Base-by-base conservation (phyloP, 108 stramenopile genomes). In the Ochromonas danica region DNA sequence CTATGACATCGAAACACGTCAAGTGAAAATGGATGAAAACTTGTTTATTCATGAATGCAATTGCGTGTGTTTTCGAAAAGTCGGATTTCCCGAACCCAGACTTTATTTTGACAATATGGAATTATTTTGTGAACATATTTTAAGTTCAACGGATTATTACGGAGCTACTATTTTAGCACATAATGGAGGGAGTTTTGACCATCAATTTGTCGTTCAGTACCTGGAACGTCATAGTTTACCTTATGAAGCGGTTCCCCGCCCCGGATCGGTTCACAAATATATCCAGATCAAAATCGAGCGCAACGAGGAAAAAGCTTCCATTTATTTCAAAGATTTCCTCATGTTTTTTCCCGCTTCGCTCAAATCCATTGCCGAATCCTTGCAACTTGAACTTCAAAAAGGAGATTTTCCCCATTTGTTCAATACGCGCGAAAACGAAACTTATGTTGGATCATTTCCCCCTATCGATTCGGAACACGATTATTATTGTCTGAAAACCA, bases 61-160 rank as follows among this genome's bases (percentile, higher is more conserved):
- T 57, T 57, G 51, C 51, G 51, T 57, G 51, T 57, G 51, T 57
- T 57, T 57, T 57, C 51, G 51, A 57, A 57, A 57, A 57, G 51
- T 57, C 51, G 51, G 51, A 57, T 57, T 57, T 57, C 51, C 51
- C 51, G 51, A 57, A 57, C 51, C 51, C 51, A 57, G 51, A 57
- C 51, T 57, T 57, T 57, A 57, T 57, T 57, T 57, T 57, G 51
- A 57, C 51, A 57, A 57, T 57, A 57, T 57, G 51, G 51, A 57
- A 57, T 57, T 57, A 57, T 57, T 57, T 57, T 57, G 51, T 57
- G 51, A 57, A 57, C 51, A 57, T 57, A 57, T 57, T 57, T 57
- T 57, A 57, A 57, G 51, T 57, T 57, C 51, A 57, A 57, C 51
- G 51, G 51, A 57, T 57, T 57, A 57, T 57, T 57, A 57, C 51